A percentile compares a stretch with the other conserved stretches of the same genome.
Conservation (phyloP, 768 basidiomycete species). For the Agaricus blazei region DNA sequence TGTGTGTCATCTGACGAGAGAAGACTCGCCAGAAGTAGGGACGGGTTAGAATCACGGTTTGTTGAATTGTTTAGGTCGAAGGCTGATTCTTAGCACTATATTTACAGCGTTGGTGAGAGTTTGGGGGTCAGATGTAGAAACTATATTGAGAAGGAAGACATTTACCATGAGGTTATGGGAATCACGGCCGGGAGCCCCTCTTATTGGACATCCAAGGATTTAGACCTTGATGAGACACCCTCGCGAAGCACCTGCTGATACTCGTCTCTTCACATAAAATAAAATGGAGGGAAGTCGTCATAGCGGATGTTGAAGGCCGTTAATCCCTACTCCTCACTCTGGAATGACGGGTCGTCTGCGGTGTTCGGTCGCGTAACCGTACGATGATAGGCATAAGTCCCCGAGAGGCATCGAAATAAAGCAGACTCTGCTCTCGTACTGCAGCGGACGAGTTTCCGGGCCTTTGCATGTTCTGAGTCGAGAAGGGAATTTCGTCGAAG, state of each 20-base stretch:
- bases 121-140: not conserved
- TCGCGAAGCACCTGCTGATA: too few species aligned
- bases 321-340: too few species aligned
- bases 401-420: too few species aligned
- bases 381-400: not conserved
- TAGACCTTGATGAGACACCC: not conserved
- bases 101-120: not conserved
- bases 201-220: not conserved
- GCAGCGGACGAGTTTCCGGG: too few species aligned
- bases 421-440: too few species aligned
- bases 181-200: not conserved
- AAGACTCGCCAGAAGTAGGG: not conserved
- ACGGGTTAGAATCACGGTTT: not conserved
- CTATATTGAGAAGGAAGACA: not conserved
- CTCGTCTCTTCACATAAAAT: too few species aligned
- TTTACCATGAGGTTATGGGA: not conserved
- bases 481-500: too few species aligned
- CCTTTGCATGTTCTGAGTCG: too few species aligned
- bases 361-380: not conserved
- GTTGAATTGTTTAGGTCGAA: not conserved
- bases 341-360: not conserved
- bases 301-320: not conserved
- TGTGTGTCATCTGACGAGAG: conserved; percentile 1
- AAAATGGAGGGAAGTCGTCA: too few species aligned
- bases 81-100: not conserved